Evolutionary conservation across 805 yeast species (phyloP), one percentile per base, ranked within the genome.

Genomic region (Blastobotrys robertii): DNA sequence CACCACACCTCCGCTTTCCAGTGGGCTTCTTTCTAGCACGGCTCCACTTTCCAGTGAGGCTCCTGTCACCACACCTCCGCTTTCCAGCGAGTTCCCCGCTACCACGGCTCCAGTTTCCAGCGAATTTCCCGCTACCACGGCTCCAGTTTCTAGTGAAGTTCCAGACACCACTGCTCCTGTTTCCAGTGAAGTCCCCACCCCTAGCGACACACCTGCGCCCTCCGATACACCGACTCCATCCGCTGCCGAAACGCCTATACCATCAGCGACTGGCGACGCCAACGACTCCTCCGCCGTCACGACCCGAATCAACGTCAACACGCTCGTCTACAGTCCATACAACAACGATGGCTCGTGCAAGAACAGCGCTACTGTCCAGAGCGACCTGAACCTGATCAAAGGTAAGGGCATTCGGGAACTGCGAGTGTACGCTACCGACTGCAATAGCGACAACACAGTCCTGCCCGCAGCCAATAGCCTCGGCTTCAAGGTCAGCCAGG

Each of bases 341-440:
- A 70, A 72, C 44, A 62, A 76, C 56, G 79, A 76, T 56, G 74
- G 80, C 30, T 49, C 74, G 2, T 87, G 97, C 67, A 87, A 84
- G 58, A 68, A 66, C 46, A 63, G 70, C 36, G 65, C 56, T 43
- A 58, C 73, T 10, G 83, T 88, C 36, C 46, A 60, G 38, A 48
- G 65, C 15, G 96, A 88, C 61, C 67, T 88, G 46, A 50, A 66
- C 28, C 54, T 65, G 46, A 83, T 88, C 53, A 56, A 63, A 19
- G 59, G 72, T 44, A 77, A 76, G 56, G 84, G n/a, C 8, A 79
- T 87, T 53, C 58, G 64, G 33, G 72, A 73, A 41, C 65, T 88
- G 42, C 77, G 97, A 67, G 60, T 85, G 42, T 88, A 88, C 59
- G 94, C 95, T 53, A 81, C 84, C 45, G 97, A 88, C 62, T 88